These are phyloP conservation scores for Hypoxylon sp. DNA, from an alignment of 2,329 filamentous ascomycete species.

Conservation along the genomic window DNA sequence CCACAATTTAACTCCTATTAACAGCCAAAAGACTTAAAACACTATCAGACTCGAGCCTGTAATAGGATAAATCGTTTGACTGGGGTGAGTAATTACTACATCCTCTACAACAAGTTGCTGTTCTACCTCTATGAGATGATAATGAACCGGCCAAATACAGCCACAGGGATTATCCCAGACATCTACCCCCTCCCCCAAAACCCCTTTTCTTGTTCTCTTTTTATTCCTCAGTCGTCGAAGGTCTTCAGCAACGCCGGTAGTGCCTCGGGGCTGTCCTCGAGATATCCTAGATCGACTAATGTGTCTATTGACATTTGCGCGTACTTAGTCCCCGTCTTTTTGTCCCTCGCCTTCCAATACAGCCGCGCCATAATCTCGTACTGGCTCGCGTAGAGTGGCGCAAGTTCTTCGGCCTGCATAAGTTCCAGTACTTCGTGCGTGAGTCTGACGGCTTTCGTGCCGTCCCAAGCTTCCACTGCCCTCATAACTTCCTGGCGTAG, in stretches of 20 bases:
- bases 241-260: slow-evolving; percentile 44
- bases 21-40: not conserved
- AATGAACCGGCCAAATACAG: not conserved
- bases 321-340: slow-evolving; percentile 50
- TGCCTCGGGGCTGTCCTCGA: slow-evolving; percentile 41
- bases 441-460: slow-evolving; percentile 51
- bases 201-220: not conserved
- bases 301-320: slow-evolving; percentile 52
- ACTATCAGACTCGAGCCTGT: not conserved
- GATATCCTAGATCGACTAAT: slow-evolving; percentile 53
- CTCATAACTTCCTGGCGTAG: slow-evolving; percentile 49
- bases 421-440: slow-evolving; percentile 51
- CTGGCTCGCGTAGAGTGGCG: slow-evolving; percentile 53
- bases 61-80: not conserved
- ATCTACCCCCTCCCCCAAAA: not conserved
- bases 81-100: not conserved
- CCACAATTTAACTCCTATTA: not conserved
- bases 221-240: slow-evolving; percentile 39
- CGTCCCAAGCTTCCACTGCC: slow-evolving; percentile 50
- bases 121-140: not conserved
- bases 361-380: slow-evolving; percentile 56
- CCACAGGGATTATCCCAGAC: too few species aligned
- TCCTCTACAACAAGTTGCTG: not conserved
- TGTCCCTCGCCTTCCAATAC: slow-evolving; percentile 53
- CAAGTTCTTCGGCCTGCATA: slow-evolving; percentile 52